These are phyloP conservation scores for Taiwanofungus camphoratus DNA, from an alignment of 1,284 basidiomycete genomes.

Conservation along the genomic window DNA sequence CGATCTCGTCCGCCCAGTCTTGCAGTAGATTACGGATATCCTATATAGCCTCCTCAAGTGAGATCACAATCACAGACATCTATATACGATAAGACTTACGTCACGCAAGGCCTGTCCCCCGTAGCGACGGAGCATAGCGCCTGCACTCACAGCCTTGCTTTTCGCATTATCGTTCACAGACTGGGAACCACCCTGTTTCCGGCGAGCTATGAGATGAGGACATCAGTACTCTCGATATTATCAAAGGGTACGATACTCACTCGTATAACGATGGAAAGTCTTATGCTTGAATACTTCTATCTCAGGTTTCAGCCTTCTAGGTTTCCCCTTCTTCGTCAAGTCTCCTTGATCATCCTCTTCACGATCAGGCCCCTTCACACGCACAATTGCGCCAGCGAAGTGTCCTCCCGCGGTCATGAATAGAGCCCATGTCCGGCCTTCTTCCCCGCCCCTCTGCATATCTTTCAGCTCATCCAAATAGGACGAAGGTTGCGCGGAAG, in stretches of 20 bases:
- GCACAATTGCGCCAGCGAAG: constrained; percentile 89
- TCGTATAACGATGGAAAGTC: constrained; percentile 98
- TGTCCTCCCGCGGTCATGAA: constrained; percentile 98
- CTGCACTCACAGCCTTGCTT: constrained; percentile 90
- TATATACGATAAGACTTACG: constrained; percentile 38
- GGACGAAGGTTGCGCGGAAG: constrained; percentile 31
- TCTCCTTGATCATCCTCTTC: constrained; percentile 37
- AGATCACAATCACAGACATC: constrained; percentile 1
- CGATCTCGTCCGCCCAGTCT: constrained; percentile 84
- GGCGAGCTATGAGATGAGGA: constrained; percentile 57
- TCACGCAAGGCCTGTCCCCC: constrained; percentile 92
- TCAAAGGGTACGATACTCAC: constrained; percentile 38
- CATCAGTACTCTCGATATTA: not conserved
- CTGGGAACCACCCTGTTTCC: constrained; percentile 97
- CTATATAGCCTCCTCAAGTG: constrained; percentile 32
- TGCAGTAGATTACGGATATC: constrained; percentile 79
- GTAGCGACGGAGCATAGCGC: constrained; percentile 90
- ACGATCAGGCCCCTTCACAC: constrained; percentile 51
- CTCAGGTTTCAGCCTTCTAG: constrained; percentile 55
- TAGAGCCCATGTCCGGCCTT: constrained; percentile 83
- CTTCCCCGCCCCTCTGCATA: constrained; percentile 58
- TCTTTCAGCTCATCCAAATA: constrained; percentile 57
- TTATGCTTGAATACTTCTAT: constrained; percentile 86
- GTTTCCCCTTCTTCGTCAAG: constrained; percentile 50
- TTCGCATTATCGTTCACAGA: constrained; percentile 90